A percentile compares a stretch with the other conserved stretches of the same genome.
Evolutionary conservation across 768 basidiomycete genomes (phyloP).

Genomic region (Mycena rebaudengoi): DNA sequence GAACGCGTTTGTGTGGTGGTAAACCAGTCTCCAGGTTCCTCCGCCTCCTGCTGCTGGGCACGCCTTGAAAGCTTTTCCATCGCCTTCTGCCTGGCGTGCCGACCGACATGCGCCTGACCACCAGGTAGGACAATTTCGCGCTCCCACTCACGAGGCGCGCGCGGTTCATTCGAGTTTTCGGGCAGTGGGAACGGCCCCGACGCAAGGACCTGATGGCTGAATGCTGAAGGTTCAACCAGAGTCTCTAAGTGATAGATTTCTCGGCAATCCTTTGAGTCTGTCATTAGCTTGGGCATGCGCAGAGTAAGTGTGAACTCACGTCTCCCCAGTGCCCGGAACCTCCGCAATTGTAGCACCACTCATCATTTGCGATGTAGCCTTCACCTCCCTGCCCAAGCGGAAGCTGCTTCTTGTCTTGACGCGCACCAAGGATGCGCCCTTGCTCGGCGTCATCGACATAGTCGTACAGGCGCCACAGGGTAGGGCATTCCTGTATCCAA

Average conservation of each 20-base stretch:
- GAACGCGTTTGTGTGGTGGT: conserved; percentile 43
- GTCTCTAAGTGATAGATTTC: conserved; percentile 50
- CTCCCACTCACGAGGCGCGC: conserved; percentile 54
- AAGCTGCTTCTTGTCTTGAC: conserved; percentile 59
- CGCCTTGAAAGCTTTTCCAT: conserved; percentile 62
- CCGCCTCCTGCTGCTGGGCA: conserved; percentile 53
- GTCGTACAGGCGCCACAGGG: conserved; percentile 82
- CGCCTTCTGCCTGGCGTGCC: conserved; percentile 68
- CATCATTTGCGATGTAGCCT: conserved; percentile 75
- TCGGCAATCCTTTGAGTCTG: conserved; percentile 64
- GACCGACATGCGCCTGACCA: conserved; percentile 68
- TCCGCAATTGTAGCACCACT: conserved; percentile 89
- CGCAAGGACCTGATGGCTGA: conserved; percentile 66
- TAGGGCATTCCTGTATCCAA: conserved; percentile 77
- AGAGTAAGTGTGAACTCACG: conserved; percentile 50
- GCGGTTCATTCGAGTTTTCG: conserved; percentile 37
- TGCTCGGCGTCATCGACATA: conserved; percentile 69
- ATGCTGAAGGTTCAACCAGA: conserved; percentile 69
- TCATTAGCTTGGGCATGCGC: not conserved
- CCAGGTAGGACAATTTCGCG: conserved; percentile 47
- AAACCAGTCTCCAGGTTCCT: conserved; percentile 78
- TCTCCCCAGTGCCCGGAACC: conserved; percentile 79
- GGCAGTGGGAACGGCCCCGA: conserved; percentile 74
- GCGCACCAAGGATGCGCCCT: conserved; percentile 48
- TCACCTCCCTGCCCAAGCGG: conserved; percentile 77